Conservation (phyloP, 805 yeast genomes). For the Ogataea parapolymorpha region DNA sequence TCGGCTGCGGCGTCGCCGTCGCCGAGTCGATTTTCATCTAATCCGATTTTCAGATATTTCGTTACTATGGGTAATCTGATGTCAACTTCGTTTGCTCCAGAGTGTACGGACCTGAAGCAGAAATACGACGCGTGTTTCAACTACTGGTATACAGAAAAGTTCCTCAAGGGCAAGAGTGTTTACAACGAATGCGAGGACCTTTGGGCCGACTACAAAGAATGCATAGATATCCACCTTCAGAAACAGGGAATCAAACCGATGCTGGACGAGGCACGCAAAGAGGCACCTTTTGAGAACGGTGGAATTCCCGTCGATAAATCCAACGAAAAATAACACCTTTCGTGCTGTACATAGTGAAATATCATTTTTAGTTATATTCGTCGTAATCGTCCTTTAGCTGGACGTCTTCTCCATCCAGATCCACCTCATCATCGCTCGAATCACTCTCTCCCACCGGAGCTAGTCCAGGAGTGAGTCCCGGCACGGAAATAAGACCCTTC, state of each 20-base stretch:
- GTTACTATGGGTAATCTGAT: constrained; percentile 60
- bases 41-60: neutral
- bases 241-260: constrained; percentile 76
- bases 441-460: constrained; percentile 75
- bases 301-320: constrained; percentile 38
- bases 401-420: constrained; percentile 3
- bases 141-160: constrained; percentile 90
- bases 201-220: constrained; percentile 86
- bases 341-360: constrained; percentile 8
- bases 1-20: constrained; percentile 1
- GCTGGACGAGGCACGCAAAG: constrained; percentile 84
- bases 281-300: constrained; percentile 80
- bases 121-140: constrained; percentile 92
- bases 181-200: constrained; percentile 87
- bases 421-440: constrained; percentile 36
- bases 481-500: constrained; percentile 42
- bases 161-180: constrained; percentile 55
- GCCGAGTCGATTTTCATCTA: constrained; percentile 2
- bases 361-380: constrained; percentile 21
- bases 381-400: constrained; percentile 29
- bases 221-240: constrained; percentile 69
- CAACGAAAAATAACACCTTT: constrained; percentile 4
- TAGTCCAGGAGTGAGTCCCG: constrained; percentile 81
- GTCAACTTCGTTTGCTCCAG: constrained; percentile 94
- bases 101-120: constrained; percentile 83